A percentile compares a stretch with the other conserved stretches of the same genome.
Conservation (phyloP, 352 stramenopile species). For the Globisporangium alternatum region DNA sequence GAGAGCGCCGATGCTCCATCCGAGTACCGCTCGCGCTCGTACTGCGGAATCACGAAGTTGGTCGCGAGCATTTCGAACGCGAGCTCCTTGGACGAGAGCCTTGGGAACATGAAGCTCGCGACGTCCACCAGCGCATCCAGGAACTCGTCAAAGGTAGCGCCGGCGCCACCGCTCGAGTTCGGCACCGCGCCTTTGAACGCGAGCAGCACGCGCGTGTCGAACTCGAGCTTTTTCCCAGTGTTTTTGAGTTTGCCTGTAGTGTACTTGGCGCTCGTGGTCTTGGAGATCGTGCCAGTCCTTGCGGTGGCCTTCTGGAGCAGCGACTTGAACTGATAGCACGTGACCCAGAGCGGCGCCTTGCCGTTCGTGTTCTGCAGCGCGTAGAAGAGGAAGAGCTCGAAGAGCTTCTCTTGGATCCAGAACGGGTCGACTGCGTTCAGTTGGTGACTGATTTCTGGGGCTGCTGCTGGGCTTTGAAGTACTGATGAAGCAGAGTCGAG, state of each 20-base stretch:
- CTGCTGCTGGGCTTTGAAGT: background rate
- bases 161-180: constrained; percentile 20
- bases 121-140: constrained; percentile 60
- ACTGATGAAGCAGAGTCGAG: background rate
- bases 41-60: constrained; percentile 37
- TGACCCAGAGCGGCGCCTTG: constrained; percentile 33
- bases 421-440: constrained; percentile 32
- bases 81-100: constrained; percentile 27
- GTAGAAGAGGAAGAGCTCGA: constrained; percentile 62
- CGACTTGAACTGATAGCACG: constrained; percentile 68
- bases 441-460: background rate
- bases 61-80: constrained; percentile 38
- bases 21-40: constrained; percentile 26
- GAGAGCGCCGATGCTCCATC: constrained; percentile 20
- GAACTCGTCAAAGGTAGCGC: constrained; percentile 52
- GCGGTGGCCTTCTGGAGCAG: constrained; percentile 38
- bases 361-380: constrained; percentile 52
- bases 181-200: constrained; percentile 31
- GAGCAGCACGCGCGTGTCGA: constrained; percentile 38
- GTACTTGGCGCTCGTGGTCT: no score
- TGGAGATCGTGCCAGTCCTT: background rate
- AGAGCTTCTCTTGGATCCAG: constrained; percentile 54
- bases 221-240: constrained; percentile 34
- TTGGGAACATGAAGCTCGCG: constrained; percentile 36
- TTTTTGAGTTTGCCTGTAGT: background rate